A percentile compares a stretch with the other conserved stretches of the same genome.
Conservation (phyloP, 2,329 filamentous ascomycete species). For the Emergomyces pasteurianus region DNA sequence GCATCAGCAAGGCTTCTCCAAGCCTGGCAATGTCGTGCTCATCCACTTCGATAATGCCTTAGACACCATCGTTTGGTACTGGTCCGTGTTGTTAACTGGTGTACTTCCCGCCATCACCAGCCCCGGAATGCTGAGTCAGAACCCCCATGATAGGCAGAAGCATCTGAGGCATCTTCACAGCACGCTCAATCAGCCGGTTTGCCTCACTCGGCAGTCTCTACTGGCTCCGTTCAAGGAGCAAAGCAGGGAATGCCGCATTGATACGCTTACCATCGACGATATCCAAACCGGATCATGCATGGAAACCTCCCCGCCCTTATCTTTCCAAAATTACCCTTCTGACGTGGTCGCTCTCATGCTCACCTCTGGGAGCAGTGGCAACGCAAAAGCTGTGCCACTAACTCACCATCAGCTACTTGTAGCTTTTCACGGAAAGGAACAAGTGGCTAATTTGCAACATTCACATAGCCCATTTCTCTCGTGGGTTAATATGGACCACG, state of each 20-base stretch:
- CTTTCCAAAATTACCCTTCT: not conserved
- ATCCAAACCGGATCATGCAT: not conserved
- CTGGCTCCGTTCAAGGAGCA: not conserved
- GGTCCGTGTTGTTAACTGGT: not conserved
- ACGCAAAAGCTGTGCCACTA: constrained; percentile 1
- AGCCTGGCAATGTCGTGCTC: not conserved
- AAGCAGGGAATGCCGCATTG: not conserved
- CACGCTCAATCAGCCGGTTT: not conserved
- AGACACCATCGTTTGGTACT: constrained; percentile 2
- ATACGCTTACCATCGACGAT: not conserved
- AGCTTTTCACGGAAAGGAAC: not conserved
- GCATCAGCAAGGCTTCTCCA: not conserved
- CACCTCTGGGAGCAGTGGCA: constrained; percentile 3
- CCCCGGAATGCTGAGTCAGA: not conserved
- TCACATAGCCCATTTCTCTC: not conserved
- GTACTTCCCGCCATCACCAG: not conserved
- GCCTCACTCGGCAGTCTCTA: not conserved
- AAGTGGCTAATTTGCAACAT: not conserved
- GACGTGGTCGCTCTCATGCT: constrained; percentile 2
- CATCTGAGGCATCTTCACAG: not conserved
- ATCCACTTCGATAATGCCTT: not conserved
- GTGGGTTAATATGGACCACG: constrained; percentile 20
- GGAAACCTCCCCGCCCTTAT: not conserved
- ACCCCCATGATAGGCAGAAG: not conserved
- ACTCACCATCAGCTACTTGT: not conserved